A percentile compares a stretch with the other conserved stretches of the same genome.
These are phyloP conservation scores for Pelargonium fulgidum DNA, from an alignment of 441 rosid genomes.

Conservation along the genomic window DNA sequence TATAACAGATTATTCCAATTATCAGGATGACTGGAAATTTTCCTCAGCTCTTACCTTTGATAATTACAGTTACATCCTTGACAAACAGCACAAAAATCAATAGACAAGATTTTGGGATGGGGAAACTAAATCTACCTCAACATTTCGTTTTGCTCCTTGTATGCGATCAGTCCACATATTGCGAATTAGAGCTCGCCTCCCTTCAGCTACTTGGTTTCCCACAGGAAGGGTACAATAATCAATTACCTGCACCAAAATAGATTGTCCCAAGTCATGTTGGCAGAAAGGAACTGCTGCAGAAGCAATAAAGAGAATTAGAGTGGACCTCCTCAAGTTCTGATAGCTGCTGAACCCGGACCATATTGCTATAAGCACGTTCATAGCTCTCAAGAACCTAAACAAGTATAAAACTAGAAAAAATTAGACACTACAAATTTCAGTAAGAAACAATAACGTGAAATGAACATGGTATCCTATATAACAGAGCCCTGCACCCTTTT, in stretches of 20 bases:
- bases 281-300: background rate
- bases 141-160: slow-evolving; percentile 91
- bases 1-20: background rate
- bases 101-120: background rate
- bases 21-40: background rate
- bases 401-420: slow-evolving; percentile 18
- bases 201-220: slow-evolving; percentile 78
- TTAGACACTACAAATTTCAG: slow-evolving; percentile 14
- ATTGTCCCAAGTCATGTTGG: background rate
- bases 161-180: slow-evolving; percentile 99
- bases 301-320: slow-evolving; percentile 15
- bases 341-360: slow-evolving; percentile 99
- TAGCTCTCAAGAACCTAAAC: slow-evolving; percentile 94
- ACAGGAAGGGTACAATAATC: slow-evolving; percentile 90
- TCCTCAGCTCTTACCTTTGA: background rate
- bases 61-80: background rate
- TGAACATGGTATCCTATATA: background rate
- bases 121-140: slow-evolving; percentile 57
- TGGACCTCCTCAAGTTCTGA: slow-evolving; percentile 96
- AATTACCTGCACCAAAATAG: slow-evolving; percentile 59
- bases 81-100: background rate
- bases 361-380: slow-evolving; percentile 93
- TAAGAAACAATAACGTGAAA: background rate
- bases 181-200: slow-evolving; percentile 82
- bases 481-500: background rate